Conservation (phyloP, 2,329 filamentous ascomycete genomes). For the Aschersonia sp. region DNA sequence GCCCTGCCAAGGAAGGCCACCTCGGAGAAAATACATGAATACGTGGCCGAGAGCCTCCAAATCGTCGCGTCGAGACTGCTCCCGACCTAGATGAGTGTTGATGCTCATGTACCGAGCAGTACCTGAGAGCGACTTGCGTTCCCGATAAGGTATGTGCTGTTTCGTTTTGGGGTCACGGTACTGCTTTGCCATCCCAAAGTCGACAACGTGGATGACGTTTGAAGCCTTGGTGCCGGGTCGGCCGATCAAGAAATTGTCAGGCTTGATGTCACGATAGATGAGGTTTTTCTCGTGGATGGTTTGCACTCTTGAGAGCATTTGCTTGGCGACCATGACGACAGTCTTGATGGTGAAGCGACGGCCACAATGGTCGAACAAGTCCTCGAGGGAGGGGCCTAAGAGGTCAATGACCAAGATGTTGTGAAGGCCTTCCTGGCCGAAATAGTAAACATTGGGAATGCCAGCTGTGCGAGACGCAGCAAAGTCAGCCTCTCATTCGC, state of each 20-base stretch:
- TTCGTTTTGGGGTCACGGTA: conserved; percentile 98
- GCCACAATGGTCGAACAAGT: conserved; percentile 99
- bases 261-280: conserved; percentile 99
- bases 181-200: conserved; percentile 99
- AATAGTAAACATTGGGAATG: conserved; percentile 98
- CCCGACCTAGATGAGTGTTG: conserved; percentile 93
- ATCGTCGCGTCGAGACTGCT: conserved; percentile 92
- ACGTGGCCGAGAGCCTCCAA: conserved; percentile 74
- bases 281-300: conserved; percentile 99
- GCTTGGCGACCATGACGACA: conserved; percentile 87
- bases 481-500: not conserved
- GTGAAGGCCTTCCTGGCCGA: conserved; percentile 98
- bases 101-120: conserved; percentile 99
- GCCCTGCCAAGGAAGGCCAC: conserved; percentile 57
- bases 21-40: conserved; percentile 63
- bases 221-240: conserved; percentile 88
- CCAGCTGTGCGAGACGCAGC: conserved; percentile 34
- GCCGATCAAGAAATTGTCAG: conserved; percentile 98
- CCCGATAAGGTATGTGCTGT: conserved; percentile 95
- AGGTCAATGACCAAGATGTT: conserved; percentile 99
- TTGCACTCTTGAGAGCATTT: conserved; percentile 97
- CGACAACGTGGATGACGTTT: conserved; percentile 96
- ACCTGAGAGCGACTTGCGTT: conserved; percentile 90
- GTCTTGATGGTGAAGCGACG: conserved; percentile 99
- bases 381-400: conserved; percentile 87